Conservation (phyloP, 2,329 filamentous ascomycete species). For the Apiospora koreana region DNA sequence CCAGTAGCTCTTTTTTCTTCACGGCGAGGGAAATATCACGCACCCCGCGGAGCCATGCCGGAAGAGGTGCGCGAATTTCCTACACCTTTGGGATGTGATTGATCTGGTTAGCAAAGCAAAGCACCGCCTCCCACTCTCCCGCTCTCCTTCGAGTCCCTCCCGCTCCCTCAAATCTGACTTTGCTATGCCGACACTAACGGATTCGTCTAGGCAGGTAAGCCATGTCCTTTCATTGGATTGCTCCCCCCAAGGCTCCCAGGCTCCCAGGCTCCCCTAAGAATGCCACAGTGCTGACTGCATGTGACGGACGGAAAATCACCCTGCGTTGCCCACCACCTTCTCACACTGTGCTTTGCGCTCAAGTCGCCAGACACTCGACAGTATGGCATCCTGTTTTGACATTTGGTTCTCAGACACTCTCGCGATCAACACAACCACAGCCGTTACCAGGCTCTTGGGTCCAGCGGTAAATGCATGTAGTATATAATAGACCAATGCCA, state of each 20-base stretch:
- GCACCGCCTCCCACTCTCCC: neutral
- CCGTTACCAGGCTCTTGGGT: neutral
- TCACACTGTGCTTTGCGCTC: constrained; percentile 24
- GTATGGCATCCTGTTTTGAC: constrained; percentile 28
- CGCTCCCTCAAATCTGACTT: neutral
- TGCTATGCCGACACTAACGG: neutral
- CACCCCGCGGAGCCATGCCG: constrained; percentile 7
- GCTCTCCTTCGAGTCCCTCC: too few species aligned
- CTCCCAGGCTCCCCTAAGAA: neutral
- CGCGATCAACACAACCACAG: constrained; percentile 4
- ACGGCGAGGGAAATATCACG: neutral
- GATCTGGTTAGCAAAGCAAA: neutral
- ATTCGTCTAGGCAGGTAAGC: neutral
- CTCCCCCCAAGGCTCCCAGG: neutral
- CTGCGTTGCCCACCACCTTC: neutral
- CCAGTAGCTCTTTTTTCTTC: neutral
- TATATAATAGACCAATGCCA: neutral
- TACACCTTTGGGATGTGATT: neutral
- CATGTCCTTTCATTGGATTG: neutral
- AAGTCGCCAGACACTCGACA: constrained; percentile 23
- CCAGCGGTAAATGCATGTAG: constrained; percentile 13
- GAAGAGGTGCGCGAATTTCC: constrained; percentile 13
- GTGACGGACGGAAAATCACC: neutral
- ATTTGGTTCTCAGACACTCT: constrained; percentile 14
- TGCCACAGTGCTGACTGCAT: constrained; percentile 9